phyloP scores from a whole-genome alignment of 2,329 filamentous ascomycete genomes.

The Intubia oerlemansii region DNA sequence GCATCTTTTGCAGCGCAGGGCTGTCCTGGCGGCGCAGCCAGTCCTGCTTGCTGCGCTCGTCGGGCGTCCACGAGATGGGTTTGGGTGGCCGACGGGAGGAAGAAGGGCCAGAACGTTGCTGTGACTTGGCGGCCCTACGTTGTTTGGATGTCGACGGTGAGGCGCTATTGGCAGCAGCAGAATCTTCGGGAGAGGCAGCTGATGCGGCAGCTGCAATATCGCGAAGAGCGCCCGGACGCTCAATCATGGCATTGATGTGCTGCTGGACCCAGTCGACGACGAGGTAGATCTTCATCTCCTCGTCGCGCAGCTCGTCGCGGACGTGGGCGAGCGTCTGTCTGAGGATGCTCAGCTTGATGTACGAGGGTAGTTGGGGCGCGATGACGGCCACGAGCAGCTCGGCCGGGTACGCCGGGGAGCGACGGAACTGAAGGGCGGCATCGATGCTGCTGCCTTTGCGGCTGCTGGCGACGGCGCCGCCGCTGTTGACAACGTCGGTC shows the following conservation, averaged over 20 bases:
- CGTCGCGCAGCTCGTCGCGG: slow-evolving; percentile 48
- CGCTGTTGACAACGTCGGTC: slow-evolving; percentile 28
- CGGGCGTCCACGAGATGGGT: slow-evolving; percentile 40
- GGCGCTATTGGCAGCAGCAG: slow-evolving; percentile 14
- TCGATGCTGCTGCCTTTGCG: slow-evolving; percentile 12
- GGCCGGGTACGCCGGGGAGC: slow-evolving; percentile 52
- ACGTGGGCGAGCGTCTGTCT: slow-evolving; percentile 56
- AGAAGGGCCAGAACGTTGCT: too few species aligned
- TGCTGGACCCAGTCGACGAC: slow-evolving; percentile 82
- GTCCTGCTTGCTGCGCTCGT: slow-evolving; percentile 36
- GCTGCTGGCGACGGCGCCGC: slow-evolving; percentile 15
- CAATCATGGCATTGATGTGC: slow-evolving; percentile 61
- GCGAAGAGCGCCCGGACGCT: slow-evolving; percentile 61
- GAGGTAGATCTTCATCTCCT: slow-evolving; percentile 77
- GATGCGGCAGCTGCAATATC: slow-evolving; percentile 67
- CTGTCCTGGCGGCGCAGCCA: slow-evolving; percentile 50
- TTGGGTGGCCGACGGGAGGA: slow-evolving; percentile 3
- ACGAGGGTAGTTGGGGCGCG: slow-evolving; percentile 52
- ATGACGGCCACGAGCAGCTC: slow-evolving; percentile 48
- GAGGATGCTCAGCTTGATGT: slow-evolving; percentile 78
- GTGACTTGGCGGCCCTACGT: too few species aligned
- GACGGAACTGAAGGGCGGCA: slow-evolving; percentile 43
- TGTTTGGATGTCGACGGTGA: too few species aligned
- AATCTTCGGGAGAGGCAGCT: slow-evolving; percentile 40
- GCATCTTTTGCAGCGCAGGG: slow-evolving; percentile 51